Conservation (phyloP, 352 stramenopile species). For the Phytopythium vexans region DNA sequence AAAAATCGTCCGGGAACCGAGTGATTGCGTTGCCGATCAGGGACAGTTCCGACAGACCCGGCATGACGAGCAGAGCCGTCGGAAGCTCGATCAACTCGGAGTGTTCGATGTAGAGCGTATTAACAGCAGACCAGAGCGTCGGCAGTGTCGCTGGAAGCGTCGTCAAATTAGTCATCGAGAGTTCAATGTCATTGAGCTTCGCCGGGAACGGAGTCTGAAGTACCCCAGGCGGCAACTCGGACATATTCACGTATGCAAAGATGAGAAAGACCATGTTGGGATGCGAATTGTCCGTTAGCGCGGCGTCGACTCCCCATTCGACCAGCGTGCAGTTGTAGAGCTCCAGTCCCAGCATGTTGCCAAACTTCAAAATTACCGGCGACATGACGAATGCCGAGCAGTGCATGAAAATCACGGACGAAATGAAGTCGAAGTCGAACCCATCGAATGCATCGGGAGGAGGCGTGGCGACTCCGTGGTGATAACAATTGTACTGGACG, state of each 20-base stretch:
- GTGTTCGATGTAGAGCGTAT: slow-evolving; percentile 30
- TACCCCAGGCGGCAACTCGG: slow-evolving; percentile 24
- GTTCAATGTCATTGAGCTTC: slow-evolving; percentile 38
- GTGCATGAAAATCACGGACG: slow-evolving; percentile 41
- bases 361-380: slow-evolving; percentile 19
- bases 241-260: slow-evolving; percentile 43
- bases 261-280: slow-evolving; percentile 21
- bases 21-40: slow-evolving; percentile 24
- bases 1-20: slow-evolving; percentile 15
- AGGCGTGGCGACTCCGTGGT: slow-evolving; percentile 6
- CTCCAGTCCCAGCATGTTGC: slow-evolving; percentile 41
- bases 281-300: slow-evolving; percentile 27
- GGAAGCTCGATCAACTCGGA: slow-evolving; percentile 24
- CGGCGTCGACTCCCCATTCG: slow-evolving; percentile 24
- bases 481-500: slow-evolving; percentile 30
- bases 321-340: slow-evolving; percentile 51
- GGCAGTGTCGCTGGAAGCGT: slow-evolving; percentile 18
- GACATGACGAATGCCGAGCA: slow-evolving; percentile 35
- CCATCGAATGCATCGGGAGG: not conserved
- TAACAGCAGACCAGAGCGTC: slow-evolving; percentile 21
- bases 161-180: slow-evolving; percentile 32
- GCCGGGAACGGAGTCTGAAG: slow-evolving; percentile 23
- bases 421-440: slow-evolving; percentile 17
- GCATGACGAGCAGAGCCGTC: slow-evolving; percentile 11
- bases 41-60: slow-evolving; percentile 20